Conservation (phyloP, 2,329 filamentous ascomycete genomes). For the Verruconis gallopava region DNA sequence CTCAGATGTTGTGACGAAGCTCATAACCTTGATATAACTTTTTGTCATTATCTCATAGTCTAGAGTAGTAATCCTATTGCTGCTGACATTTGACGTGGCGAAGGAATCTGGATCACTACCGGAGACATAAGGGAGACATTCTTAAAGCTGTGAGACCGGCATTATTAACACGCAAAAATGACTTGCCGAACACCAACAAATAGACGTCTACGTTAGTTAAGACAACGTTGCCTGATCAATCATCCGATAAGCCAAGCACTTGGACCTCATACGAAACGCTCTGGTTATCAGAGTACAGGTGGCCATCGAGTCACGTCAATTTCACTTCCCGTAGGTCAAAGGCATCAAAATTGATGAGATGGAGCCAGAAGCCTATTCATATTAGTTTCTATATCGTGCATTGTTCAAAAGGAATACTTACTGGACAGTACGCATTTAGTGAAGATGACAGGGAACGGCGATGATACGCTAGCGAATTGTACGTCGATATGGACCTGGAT, state of each 20-base stretch:
- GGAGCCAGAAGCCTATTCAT: slow-evolving; percentile 62
- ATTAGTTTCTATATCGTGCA: no score
- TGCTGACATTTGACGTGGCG: slow-evolving; percentile 15
- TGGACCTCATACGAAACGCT: slow-evolving; percentile 57
- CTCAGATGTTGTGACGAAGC: slow-evolving; percentile 9
- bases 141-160: slow-evolving; percentile 15
- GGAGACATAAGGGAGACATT: background rate
- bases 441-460: slow-evolving; percentile 74
- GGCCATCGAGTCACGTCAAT: slow-evolving; percentile 73
- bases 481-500: slow-evolving; percentile 66
- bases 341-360: slow-evolving; percentile 64
- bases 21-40: background rate
- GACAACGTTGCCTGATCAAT: slow-evolving; percentile 37
- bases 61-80: slow-evolving; percentile 47
- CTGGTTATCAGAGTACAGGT: slow-evolving; percentile 44
- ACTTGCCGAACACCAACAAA: slow-evolving; percentile 68
- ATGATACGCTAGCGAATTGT: slow-evolving; percentile 57
- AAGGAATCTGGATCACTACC: slow-evolving; percentile 32
- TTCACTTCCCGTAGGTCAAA: slow-evolving; percentile 69
- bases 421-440: slow-evolving; percentile 71
- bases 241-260: slow-evolving; percentile 44
- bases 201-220: slow-evolving; percentile 39
- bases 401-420: no score
- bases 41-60: slow-evolving; percentile 36
- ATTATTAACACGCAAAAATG: slow-evolving; percentile 62